Evolutionary conservation across 768 basidiomycete species (phyloP).

Genomic region (Naganishia onofrii): DNA sequence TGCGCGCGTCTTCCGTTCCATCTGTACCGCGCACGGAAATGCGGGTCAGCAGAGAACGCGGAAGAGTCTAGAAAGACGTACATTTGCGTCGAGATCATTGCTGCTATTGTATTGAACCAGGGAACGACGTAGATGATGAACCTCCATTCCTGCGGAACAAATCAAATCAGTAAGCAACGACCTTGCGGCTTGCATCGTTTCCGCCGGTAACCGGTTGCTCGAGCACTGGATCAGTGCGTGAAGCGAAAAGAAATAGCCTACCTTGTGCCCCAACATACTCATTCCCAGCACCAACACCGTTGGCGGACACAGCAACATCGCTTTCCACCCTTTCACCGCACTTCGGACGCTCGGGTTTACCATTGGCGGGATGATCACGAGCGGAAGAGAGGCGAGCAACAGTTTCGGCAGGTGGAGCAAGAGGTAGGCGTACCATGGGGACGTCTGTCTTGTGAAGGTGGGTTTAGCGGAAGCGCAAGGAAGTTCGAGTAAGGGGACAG

Average conservation of each 20-base stretch:
- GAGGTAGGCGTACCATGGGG: constrained; percentile 69
- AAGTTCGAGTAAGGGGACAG: background rate
- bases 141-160: constrained; percentile 71
- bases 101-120: constrained; percentile 72
- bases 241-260: background rate
- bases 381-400: constrained; percentile 61
- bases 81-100: constrained; percentile 65
- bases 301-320: constrained; percentile 1
- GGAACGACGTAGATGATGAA: constrained; percentile 88
- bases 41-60: background rate
- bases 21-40: background rate
- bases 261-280: constrained; percentile 79
- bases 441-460: constrained; percentile 58
- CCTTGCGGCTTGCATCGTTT: too few species aligned
- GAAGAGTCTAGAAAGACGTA: constrained; percentile 54
- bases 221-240: too few species aligned
- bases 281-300: constrained; percentile 53
- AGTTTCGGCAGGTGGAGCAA: constrained; percentile 71
- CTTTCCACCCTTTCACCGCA: constrained; percentile 9
- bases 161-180: background rate
- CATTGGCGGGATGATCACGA: constrained; percentile 58
- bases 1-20: constrained; percentile 4
- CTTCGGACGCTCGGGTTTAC: background rate
- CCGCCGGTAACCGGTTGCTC: too few species aligned
- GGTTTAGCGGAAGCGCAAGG: background rate